These are phyloP conservation scores for Auriscalpium microsporum DNA, from an alignment of 768 basidiomycete genomes.

Conservation along the genomic window DNA sequence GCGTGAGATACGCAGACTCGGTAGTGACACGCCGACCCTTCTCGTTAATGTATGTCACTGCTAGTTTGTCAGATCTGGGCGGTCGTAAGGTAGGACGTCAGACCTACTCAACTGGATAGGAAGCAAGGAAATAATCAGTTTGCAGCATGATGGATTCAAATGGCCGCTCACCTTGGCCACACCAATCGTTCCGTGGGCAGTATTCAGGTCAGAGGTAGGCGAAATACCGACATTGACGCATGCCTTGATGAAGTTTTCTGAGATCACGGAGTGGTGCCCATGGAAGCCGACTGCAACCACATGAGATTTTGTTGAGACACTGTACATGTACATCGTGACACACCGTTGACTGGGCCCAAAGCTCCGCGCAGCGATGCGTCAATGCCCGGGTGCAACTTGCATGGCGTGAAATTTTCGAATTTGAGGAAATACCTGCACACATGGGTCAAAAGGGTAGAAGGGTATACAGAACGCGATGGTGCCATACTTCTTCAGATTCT, in stretches of 20 bases:
- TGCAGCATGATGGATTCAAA: neutral
- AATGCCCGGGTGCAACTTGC: conserved; percentile 42
- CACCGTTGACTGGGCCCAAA: conserved; percentile 43
- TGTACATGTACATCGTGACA: neutral
- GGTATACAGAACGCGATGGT: neutral
- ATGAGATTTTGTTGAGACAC: neutral
- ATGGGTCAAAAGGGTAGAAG: neutral
- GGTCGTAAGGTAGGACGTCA: neutral
- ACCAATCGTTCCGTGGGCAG: conserved; percentile 47
- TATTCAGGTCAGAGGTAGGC: conserved; percentile 48
- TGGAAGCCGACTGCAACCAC: conserved; percentile 41
- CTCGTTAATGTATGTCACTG: conserved; percentile 62
- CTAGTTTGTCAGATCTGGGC: conserved; percentile 5
- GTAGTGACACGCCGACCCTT: conserved; percentile 49
- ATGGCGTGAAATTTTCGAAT: conserved; percentile 52
- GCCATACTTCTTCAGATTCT: conserved; percentile 40
- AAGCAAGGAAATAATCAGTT: neutral
- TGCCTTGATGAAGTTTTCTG: conserved; percentile 46
- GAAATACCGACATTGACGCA: conserved; percentile 45
- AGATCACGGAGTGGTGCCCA: conserved; percentile 35
- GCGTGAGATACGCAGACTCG: conserved; percentile 60
- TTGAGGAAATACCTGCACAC: conserved; percentile 54
- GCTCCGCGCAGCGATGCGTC: conserved; percentile 38
- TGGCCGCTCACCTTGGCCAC: conserved; percentile 42
- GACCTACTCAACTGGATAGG: conserved; percentile 23